Conservation (phyloP, 768 basidiomycete species). For the Lactarius vividus region DNA sequence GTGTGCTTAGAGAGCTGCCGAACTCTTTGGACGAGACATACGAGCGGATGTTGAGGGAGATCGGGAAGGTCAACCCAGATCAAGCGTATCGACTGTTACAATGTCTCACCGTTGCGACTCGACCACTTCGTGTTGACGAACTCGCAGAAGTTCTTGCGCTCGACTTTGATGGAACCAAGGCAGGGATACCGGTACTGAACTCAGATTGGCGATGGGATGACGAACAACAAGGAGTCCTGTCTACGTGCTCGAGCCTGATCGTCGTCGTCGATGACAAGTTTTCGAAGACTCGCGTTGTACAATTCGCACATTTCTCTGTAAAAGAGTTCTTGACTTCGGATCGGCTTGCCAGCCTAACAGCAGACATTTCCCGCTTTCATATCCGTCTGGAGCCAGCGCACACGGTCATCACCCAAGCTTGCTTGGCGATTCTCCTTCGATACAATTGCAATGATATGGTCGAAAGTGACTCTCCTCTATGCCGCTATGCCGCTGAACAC, state of each 20-base stretch:
- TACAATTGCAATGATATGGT: no score
- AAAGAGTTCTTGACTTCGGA: conserved; percentile 3
- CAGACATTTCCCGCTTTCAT: background rate
- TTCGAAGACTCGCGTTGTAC: background rate
- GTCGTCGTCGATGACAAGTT: background rate
- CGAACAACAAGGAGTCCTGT: background rate
- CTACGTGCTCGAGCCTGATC: background rate
- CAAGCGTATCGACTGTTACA: background rate
- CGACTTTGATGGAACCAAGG: background rate
- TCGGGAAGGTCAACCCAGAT: background rate
- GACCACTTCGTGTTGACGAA: background rate
- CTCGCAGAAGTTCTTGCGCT: background rate
- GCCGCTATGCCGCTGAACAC: background rate
- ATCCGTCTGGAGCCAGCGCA: background rate
- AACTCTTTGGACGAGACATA: background rate
- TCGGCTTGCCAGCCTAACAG: background rate
- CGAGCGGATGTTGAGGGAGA: background rate
- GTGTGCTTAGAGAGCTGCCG: background rate
- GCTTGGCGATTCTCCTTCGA: background rate
- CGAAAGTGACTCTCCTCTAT: background rate
- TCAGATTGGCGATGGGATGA: no score
- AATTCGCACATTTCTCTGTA: background rate
- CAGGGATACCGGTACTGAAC: background rate
- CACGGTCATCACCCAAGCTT: background rate
- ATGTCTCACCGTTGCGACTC: background rate